Evolutionary conservation across 139 green algal species (phyloP).

Genomic region (Trebouxia sp.): DNA sequence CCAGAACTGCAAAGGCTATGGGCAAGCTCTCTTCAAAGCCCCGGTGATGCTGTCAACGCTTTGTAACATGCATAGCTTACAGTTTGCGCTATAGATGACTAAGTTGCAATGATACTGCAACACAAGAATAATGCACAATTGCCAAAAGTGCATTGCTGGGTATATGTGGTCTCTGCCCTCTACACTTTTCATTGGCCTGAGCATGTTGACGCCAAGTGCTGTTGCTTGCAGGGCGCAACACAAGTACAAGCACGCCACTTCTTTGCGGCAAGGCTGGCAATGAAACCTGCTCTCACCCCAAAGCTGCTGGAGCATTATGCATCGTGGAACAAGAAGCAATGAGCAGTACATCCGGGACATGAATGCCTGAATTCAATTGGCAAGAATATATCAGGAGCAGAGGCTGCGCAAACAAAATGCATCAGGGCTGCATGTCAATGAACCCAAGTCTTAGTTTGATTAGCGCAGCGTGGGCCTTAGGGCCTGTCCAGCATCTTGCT

Average conservation of each 20-base stretch:
- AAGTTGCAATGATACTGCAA: too few species aligned
- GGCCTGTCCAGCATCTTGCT: not conserved
- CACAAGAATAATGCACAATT: too few species aligned
- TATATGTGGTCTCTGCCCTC: too few species aligned
- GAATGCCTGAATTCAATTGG: not conserved
- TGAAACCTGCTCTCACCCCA: not conserved
- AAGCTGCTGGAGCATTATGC: not conserved
- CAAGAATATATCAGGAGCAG: not conserved
- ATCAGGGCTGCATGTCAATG: not conserved
- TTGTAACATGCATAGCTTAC: too few species aligned
- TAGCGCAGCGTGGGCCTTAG: not conserved
- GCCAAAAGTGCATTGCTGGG: too few species aligned
- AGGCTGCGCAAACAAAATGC: not conserved
- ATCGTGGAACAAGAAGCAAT: not conserved
- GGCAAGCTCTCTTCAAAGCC: too few species aligned
- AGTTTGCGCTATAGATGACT: too few species aligned
- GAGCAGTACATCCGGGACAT: not conserved
- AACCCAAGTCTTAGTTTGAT: not conserved
- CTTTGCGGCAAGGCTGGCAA: not conserved
- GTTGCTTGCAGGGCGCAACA: not conserved
- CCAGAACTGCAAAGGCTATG: too few species aligned
- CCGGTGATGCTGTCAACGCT: too few species aligned
- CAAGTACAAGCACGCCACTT: constrained; percentile 11
- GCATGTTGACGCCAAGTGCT: not conserved
- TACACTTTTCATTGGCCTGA: not conserved